Evolutionary conservation across 2,329 filamentous ascomycete genomes (phyloP).

Genomic region (Cryphonectria radicalis): DNA sequence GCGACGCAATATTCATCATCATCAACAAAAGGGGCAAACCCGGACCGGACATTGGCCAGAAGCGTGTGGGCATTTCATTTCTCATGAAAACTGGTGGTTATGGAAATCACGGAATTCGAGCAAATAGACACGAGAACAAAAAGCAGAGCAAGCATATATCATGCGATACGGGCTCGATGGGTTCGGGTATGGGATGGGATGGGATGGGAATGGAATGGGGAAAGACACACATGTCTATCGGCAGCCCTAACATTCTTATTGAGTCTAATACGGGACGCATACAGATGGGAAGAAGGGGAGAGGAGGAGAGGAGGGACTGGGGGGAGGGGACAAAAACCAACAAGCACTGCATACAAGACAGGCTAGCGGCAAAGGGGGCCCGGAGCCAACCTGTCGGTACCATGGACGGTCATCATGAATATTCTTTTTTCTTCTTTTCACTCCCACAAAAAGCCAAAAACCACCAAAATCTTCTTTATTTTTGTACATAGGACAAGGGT

Average conservation of each 20-base stretch:
- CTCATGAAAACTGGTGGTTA: not conserved
- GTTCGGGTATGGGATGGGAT: not conserved
- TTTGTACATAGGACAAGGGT: not conserved
- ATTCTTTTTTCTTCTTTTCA: not conserved
- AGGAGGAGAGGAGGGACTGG: too few species aligned
- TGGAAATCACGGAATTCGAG: not conserved
- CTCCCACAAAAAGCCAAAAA: not conserved
- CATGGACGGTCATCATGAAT: slow-evolving; percentile 1
- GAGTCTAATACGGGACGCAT: not conserved
- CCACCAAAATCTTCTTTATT: not conserved
- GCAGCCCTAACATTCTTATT: not conserved
- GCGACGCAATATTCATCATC: not conserved
- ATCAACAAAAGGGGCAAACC: not conserved
- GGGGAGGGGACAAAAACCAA: not conserved
- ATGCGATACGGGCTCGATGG: not conserved
- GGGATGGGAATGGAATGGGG: not conserved
- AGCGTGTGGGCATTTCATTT: not conserved
- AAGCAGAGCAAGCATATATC: not conserved
- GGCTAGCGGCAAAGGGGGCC: slow-evolving; percentile 9
- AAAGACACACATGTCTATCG: not conserved
- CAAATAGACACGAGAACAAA: not conserved
- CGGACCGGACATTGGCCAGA: not conserved
- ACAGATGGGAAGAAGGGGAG: not conserved
- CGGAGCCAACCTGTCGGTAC: slow-evolving; percentile 11
- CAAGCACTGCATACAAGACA: not conserved